phyloP scores from a whole-genome alignment of 1,139 yeast species.

The Hyphopichia burtonii region DNA sequence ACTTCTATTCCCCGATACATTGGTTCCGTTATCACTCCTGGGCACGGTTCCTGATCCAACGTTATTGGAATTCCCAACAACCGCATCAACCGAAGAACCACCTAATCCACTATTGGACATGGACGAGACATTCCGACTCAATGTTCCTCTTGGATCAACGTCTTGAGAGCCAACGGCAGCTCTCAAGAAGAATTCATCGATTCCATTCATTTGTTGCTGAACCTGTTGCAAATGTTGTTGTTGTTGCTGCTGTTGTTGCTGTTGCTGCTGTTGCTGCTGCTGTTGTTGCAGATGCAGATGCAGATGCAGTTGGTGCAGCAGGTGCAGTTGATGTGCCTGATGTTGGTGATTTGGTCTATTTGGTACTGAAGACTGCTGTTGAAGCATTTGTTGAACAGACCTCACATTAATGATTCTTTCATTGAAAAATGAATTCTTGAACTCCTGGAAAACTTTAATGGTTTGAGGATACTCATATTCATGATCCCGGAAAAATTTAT shows the following conservation, averaged over 20 bases:
- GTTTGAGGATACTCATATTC: conserved; percentile 50
- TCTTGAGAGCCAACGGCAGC: conserved; percentile 11
- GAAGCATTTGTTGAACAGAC: conserved; percentile 19
- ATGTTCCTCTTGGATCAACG: neutral
- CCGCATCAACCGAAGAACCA: neutral
- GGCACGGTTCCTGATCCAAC: neutral
- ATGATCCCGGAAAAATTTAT: conserved; percentile 45
- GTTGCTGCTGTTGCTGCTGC: conserved; percentile 12
- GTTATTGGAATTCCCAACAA: neutral
- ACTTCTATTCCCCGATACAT: neutral
- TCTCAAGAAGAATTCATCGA: conserved; percentile 37
- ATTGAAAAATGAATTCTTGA: conserved; percentile 49
- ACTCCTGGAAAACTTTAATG: conserved; percentile 47
- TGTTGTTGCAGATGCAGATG: conserved; percentile 6
- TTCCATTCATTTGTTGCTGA: conserved; percentile 21
- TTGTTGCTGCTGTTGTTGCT: conserved; percentile 10
- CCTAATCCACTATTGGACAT: conserved; percentile 3
- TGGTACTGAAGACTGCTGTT: conserved; percentile 11
- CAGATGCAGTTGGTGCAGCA: conserved; percentile 6
- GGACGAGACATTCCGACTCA: conserved; percentile 1
- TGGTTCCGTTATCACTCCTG: neutral
- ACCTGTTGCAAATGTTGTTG: conserved; percentile 8
- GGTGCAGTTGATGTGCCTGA: conserved; percentile 6
- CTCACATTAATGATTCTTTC: conserved; percentile 44
- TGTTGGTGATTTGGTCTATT: conserved; percentile 11